Percentiles rank a stretch among this genome's conserved stretches.
Conservation (phyloP, 1,139 yeast genomes). For the Diutina rugosa region DNA sequence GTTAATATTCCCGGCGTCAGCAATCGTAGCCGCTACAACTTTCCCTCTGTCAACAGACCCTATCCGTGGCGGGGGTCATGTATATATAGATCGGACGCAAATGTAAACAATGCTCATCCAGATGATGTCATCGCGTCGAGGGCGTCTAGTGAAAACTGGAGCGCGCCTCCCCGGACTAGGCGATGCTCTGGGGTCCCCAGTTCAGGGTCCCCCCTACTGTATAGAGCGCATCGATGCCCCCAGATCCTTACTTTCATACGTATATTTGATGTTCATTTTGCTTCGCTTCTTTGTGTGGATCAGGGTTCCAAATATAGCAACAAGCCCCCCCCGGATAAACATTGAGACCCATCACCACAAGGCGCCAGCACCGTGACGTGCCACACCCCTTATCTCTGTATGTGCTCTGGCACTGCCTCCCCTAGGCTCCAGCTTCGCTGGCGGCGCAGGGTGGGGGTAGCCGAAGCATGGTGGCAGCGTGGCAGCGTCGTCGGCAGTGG, state of each 20-base stretch:
- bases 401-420: background rate
- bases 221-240: no score
- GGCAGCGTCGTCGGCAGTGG: background rate
- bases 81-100: background rate
- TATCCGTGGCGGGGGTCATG: background rate
- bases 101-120: background rate
- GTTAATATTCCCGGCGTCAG: background rate
- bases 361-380: background rate
- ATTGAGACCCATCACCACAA: background rate
- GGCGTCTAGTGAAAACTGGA: no score
- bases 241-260: no score
- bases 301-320: background rate
- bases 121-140: background rate
- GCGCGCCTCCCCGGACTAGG: no score
- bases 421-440: background rate
- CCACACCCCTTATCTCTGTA: background rate
- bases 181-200: no score
- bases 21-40: background rate
- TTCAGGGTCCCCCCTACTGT: no score
- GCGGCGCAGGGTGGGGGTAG: no score
- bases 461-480: background rate
- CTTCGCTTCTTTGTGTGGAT: background rate
- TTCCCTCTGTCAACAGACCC: no score
- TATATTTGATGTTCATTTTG: no score
- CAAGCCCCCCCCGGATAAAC: background rate